Evolutionary conservation across 1,284 basidiomycete species (phyloP), one percentile per base, ranked within the genome.

Genomic region (Phellopilus nigrolimitatus): DNA sequence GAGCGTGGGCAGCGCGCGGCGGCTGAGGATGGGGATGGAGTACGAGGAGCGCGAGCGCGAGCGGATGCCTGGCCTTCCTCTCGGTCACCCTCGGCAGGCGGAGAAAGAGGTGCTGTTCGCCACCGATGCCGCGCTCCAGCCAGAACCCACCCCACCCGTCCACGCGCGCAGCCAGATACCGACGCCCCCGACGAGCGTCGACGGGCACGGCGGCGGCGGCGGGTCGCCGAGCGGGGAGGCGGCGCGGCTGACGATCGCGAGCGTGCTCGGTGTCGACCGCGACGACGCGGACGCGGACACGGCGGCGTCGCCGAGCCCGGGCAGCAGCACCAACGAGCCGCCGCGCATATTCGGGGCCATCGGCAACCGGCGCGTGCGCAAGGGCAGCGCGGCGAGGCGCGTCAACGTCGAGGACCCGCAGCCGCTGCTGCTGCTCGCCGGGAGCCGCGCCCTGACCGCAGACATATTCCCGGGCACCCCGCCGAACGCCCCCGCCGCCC

Each of bases 191-290:
- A n/a, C n/a, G n/a, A n/a, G n/a, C n/a, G n/a, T n/a, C n/a, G n/a
- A n/a, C n/a, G n/a, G n/a, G n/a, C n/a, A n/a, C n/a, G n/a, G n/a
- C n/a, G n/a, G n/a, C n/a, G n/a, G n/a, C n/a, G n/a, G n/a, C n/a
- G n/a, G n/a, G n/a, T n/a, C n/a, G n/a, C n/a, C n/a, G n/a, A n/a
- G n/a, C n/a, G n/a, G n/a, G n/a, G n/a, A n/a, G n/a, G n/a, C n/a
- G n/a, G n/a, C n/a, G n/a, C n/a, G n/a, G n/a, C n/a, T n/a, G 19
- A 53, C 40, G 19, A 44, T 43, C 31, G 31, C 36, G 5, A 41
- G 40, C 36, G n/a, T 43, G 10, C 47, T 49, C 25, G 31, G 28
- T 5, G 31, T 15, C 28, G 31, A 43, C 13, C 21, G 24, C 8
- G 24, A 25, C 34, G 28, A n/a, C 25, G 41, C 30, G 17, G 40